Conservation (phyloP, 2,329 filamentous ascomycete genomes). For the Magnaporthales sp. region DNA sequence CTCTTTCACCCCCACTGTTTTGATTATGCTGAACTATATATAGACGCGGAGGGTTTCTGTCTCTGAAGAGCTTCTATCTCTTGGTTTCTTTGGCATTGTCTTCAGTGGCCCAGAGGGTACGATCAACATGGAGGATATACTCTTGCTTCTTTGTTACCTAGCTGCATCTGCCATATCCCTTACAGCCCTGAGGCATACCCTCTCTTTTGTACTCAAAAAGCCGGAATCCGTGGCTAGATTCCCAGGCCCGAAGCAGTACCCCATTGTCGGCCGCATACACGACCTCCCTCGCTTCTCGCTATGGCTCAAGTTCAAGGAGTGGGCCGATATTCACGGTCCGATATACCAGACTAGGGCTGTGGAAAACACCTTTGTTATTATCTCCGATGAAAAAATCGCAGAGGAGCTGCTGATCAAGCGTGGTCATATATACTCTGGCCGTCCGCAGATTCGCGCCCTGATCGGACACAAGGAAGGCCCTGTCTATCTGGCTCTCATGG, state of each 20-base stretch:
- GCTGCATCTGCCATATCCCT: conserved; percentile 35
- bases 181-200: conserved; percentile 28
- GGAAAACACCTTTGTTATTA: conserved; percentile 31
- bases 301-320: conserved; percentile 43
- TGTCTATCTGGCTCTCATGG: conserved; percentile 40
- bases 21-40: neutral
- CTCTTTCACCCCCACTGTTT: neutral
- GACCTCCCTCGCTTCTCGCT: conserved; percentile 35
- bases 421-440: conserved; percentile 39
- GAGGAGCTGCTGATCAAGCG: conserved; percentile 38
- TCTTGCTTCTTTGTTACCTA: conserved; percentile 33
- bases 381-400: conserved; percentile 39
- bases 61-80: neutral
- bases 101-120: neutral
- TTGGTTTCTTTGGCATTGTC: neutral
- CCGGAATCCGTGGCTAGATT: conserved; percentile 22
- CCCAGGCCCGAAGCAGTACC: conserved; percentile 37
- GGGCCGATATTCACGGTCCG: conserved; percentile 31
- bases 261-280: conserved; percentile 38
- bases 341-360: conserved; percentile 33
- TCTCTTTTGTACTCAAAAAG: conserved; percentile 23
- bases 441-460: conserved; percentile 39
- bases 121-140: conserved; percentile 24
- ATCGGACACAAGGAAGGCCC: conserved; percentile 39
- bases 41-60: neutral